A percentile compares a stretch with the other conserved stretches of the same genome.
Conservation (phyloP, 1,139 yeast species). For the Diutina mesorugosa region DNA sequence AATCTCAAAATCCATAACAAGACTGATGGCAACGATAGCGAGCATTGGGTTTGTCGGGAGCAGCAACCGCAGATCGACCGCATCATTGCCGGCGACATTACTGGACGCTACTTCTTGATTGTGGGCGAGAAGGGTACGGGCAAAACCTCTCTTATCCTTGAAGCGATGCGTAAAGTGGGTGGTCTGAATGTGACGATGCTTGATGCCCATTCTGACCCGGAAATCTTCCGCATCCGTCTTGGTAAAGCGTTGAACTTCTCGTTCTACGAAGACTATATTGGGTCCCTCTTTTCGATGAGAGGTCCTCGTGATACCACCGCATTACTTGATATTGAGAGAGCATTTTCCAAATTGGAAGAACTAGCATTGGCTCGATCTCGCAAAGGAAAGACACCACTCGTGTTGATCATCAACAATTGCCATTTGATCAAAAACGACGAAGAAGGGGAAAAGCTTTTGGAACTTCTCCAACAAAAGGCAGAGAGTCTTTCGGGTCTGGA, state of each 20-base stretch:
- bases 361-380: slow-evolving; percentile 44
- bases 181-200: slow-evolving; percentile 59
- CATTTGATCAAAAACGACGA: slow-evolving; percentile 67
- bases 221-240: slow-evolving; percentile 61
- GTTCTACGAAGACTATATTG: slow-evolving; percentile 72
- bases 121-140: slow-evolving; percentile 88
- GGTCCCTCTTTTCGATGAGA: slow-evolving; percentile 66
- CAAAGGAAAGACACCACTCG: slow-evolving; percentile 37
- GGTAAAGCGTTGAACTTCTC: slow-evolving; percentile 69
- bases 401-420: slow-evolving; percentile 59
- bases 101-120: slow-evolving; percentile 58
- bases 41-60: slow-evolving; percentile 54
- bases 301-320: slow-evolving; percentile 87
- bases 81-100: slow-evolving; percentile 46
- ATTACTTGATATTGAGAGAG: slow-evolving; percentile 68
- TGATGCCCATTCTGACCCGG: slow-evolving; percentile 84
- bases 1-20: slow-evolving; percentile 41
- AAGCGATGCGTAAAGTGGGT: slow-evolving; percentile 52
- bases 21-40: slow-evolving; percentile 12
- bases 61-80: slow-evolving; percentile 58
- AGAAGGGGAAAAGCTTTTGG: slow-evolving; percentile 60
- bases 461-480: slow-evolving; percentile 72
- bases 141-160: slow-evolving; percentile 60
- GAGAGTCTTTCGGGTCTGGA: slow-evolving; percentile 70
- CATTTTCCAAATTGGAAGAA: slow-evolving; percentile 62